Evolutionary conservation across 345 rosid species (phyloP).

Genomic region (Eucalyptus caleyi): DNA sequence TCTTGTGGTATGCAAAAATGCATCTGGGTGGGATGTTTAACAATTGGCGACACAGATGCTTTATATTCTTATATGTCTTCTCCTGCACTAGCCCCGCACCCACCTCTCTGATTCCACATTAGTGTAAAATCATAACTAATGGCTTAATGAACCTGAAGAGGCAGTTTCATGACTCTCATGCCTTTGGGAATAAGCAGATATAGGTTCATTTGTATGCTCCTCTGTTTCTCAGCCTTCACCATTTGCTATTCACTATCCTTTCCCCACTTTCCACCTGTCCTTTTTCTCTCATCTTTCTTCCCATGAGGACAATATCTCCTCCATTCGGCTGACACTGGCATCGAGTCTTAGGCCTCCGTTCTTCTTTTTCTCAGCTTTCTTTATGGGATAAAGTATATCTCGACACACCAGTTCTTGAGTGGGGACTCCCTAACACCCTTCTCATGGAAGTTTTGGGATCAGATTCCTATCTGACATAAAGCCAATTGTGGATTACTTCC

Average conservation of each 20-base stretch:
- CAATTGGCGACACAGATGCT: neutral
- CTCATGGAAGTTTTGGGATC: neutral
- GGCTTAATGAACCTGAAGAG: neutral
- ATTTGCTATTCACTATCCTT: neutral
- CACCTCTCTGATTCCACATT: neutral
- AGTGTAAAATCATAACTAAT: neutral
- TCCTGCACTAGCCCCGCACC: neutral
- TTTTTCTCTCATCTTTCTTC: neutral
- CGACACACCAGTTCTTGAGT: neutral
- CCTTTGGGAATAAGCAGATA: neutral
- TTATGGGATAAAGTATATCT: neutral
- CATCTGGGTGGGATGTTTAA: neutral
- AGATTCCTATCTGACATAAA: slow-evolving; percentile 12
- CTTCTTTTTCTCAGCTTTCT: neutral
- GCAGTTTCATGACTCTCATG: neutral
- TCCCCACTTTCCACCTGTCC: neutral
- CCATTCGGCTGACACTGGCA: neutral
- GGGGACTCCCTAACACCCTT: neutral
- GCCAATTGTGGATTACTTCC: slow-evolving; percentile 11
- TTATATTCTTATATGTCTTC: neutral
- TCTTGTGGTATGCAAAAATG: neutral
- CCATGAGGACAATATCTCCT: neutral
- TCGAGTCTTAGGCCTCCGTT: neutral
- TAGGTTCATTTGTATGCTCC: neutral
- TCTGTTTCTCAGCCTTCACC: neutral